Base-by-base conservation (phyloP, 768 basidiomycete species). In the Amyloporia xantha region DNA sequence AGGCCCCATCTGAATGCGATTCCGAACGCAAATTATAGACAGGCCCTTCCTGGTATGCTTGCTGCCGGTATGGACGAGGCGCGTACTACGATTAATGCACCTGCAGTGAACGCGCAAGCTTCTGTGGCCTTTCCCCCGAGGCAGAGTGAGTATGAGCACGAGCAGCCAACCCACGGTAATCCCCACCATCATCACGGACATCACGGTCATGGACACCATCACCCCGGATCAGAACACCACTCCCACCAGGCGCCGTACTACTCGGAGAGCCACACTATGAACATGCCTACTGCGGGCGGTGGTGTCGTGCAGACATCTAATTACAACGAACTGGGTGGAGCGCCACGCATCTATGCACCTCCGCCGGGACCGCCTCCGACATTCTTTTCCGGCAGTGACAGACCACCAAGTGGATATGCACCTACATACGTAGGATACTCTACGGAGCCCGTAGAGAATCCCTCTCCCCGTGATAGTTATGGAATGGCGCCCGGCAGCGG, bases 1-100 rank as follows among this genome's bases (percentile, higher is more conserved):
- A 4, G 39, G 20, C 13, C 47, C 25, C 13, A 19, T 35, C 21
- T 17, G 38, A 13, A 21, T 39, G 10, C 17, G 30, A 20, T n/a
- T 30, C 43, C 1, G 19, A 33, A 9, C 33, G 41, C 26, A 20
- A 41, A 40, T 33, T 23, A 24, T n/a, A 27, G n/a, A 13, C 44
- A 17, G 50, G 39, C 28, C 15, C 40, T 55, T 37, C 41, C 51
- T 10, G 48, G 48, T n/a, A 57, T 53, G 48, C 27, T 55, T 6
- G 38, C 43, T 23, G 26, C 44, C 23, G 41, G 50, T 20, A 26
- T 5, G 19, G 47, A 13, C n/a, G 15, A 12, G 17, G 30, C 17
- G 30, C 13, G n/a, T 11, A 3, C 48, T 38, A 6, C 36, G 37
- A 1, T 49, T 41, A 10, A 23, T 30, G 20, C 46, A 48, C 17